phyloP scores from a whole-genome alignment of 352 stramenopile species.

The Thalassiosira hispida region DNA sequence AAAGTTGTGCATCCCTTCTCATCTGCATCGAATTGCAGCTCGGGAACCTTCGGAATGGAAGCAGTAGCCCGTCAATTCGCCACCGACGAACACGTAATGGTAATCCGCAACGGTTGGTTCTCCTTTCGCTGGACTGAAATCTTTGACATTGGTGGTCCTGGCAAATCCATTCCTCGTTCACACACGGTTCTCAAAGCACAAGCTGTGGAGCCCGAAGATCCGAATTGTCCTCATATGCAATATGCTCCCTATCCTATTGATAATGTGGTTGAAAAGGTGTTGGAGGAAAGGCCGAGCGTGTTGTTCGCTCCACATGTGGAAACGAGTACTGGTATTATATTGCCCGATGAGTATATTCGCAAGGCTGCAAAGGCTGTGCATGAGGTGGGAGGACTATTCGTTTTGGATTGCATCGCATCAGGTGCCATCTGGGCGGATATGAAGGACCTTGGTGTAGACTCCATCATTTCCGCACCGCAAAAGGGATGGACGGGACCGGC shows the following conservation, averaged over 20 bases:
- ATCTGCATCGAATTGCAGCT: conserved; percentile 53
- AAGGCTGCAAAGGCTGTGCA: conserved; percentile 75
- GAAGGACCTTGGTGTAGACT: conserved; percentile 85
- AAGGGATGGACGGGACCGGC: conserved; percentile 84
- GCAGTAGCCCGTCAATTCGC: conserved; percentile 86
- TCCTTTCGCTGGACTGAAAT: conserved; percentile 87
- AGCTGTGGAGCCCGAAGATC: conserved; percentile 43
- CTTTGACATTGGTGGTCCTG: conserved; percentile 81
- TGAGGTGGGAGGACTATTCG: conserved; percentile 83
- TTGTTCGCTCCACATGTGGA: conserved; percentile 87
- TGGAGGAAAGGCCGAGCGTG: conserved; percentile 76
- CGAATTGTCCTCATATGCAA: conserved; percentile 56
- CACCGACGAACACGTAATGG: conserved; percentile 82
- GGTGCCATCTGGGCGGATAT: conserved; percentile 87
- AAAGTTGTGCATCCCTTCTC: not conserved
- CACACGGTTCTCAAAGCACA: conserved; percentile 84
- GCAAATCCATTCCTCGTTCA: conserved; percentile 52
- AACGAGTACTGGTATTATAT: conserved; percentile 86
- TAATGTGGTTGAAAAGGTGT: conserved; percentile 81
- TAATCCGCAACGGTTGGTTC: conserved; percentile 88
- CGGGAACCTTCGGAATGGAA: conserved; percentile 87
- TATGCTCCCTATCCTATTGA: conserved; percentile 83
- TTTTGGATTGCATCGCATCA: conserved; percentile 86
- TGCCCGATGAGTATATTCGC: conserved; percentile 86
- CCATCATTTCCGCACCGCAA: conserved; percentile 86